Percentiles rank a stretch among this genome's conserved stretches.
Evolutionary conservation across 2,329 filamentous ascomycete genomes (phyloP).

Genomic region (Neonectria hederae): DNA sequence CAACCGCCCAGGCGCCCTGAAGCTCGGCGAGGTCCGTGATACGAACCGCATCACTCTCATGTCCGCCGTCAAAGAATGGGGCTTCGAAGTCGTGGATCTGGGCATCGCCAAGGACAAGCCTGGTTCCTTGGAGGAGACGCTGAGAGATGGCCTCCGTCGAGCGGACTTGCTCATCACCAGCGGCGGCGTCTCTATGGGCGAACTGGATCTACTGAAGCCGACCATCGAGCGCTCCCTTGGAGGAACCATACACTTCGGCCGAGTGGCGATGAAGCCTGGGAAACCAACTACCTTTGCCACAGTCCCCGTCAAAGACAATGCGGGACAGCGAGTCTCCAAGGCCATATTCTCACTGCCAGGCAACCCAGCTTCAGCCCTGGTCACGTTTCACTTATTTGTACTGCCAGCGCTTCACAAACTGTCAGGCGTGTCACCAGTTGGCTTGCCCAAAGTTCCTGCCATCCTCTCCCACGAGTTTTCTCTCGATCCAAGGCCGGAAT

Average conservation of each 20-base stretch:
- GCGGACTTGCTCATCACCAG: conserved; percentile 90
- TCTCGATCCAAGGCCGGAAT: conserved; percentile 85
- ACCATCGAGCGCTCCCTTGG: conserved; percentile 91
- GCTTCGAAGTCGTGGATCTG: conserved; percentile 83
- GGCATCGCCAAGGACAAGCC: conserved; percentile 83
- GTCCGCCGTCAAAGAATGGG: conserved; percentile 76
- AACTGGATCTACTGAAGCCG: conserved; percentile 94
- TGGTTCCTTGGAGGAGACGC: conserved; percentile 76
- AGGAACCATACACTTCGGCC: conserved; percentile 94
- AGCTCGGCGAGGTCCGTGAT: conserved; percentile 87
- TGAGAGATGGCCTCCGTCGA: conserved; percentile 77
- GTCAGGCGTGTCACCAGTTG: conserved; percentile 72
- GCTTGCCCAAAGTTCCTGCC: conserved; percentile 78
- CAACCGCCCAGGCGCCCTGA: conserved; percentile 68
- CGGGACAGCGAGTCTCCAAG: conserved; percentile 68
- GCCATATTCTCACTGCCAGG: conserved; percentile 91
- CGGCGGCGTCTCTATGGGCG: conserved; percentile 97
- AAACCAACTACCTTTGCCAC: conserved; percentile 98
- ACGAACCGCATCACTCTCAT: conserved; percentile 91
- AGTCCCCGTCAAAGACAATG: conserved; percentile 72
- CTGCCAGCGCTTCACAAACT: conserved; percentile 84
- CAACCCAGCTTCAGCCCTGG: conserved; percentile 91
- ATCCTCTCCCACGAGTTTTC: conserved; percentile 75
- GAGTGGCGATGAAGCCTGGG: conserved; percentile 97
- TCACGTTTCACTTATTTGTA: conserved; percentile 94